Evolutionary conservation across 768 basidiomycete species (phyloP).

Genomic region (Termitomyces sp.): DNA sequence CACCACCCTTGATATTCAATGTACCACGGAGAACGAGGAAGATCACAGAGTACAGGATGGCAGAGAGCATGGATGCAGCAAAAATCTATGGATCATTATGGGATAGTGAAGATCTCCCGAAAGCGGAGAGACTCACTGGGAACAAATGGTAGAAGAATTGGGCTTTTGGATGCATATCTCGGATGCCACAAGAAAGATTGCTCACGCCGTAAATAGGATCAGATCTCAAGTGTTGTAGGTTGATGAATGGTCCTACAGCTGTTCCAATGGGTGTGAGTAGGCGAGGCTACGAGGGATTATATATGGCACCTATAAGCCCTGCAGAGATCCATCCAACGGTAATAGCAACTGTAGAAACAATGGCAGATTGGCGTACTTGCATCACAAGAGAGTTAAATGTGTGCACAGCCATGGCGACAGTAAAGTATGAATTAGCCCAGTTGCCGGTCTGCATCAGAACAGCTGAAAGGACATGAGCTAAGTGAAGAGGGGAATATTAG

Average conservation of each 20-base stretch:
- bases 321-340: constrained; percentile 53
- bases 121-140: constrained; percentile 41
- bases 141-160: constrained; percentile 55
- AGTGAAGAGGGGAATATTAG: background rate
- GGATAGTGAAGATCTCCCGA: background rate
- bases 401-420: constrained; percentile 59
- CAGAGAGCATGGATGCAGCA: constrained; percentile 50
- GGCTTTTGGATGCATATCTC: constrained; percentile 32
- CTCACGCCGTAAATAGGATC: constrained; percentile 49
- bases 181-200: constrained; percentile 51
- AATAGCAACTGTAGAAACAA: constrained; percentile 41
- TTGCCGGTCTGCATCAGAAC: constrained; percentile 59
- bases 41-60: constrained; percentile 51
- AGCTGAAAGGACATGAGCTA: constrained; percentile 28
- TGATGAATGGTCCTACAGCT: constrained; percentile 35
- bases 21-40: constrained; percentile 62
- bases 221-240: constrained; percentile 11
- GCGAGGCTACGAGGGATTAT: too few relatives aligned
- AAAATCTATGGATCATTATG: constrained; percentile 42
- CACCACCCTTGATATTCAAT: constrained; percentile 44
- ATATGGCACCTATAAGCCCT: constrained; percentile 42
- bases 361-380: constrained; percentile 44
- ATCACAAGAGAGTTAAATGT: constrained; percentile 66
- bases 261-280: background rate
- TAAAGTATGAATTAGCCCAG: constrained; percentile 62